These are phyloP conservation scores for Tympanopsis confertula DNA, from an alignment of 2,329 filamentous ascomycete species.

Conservation along the genomic window DNA sequence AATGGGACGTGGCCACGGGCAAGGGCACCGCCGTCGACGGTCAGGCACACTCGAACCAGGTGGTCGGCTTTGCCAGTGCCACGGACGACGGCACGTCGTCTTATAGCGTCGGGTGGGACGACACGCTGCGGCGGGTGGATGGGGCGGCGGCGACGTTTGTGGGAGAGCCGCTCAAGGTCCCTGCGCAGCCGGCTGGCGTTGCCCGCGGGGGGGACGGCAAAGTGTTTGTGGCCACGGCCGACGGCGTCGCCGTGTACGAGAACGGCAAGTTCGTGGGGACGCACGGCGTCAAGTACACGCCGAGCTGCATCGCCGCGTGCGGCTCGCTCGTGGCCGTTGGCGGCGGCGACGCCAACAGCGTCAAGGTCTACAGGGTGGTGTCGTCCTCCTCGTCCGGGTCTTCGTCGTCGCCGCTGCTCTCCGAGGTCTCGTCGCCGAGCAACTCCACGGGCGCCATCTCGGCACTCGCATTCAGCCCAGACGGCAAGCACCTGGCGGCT, in stretches of 20 bases:
- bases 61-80: slow-evolving; percentile 60
- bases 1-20: slow-evolving; percentile 69
- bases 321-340: slow-evolving; percentile 65
- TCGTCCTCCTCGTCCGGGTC: slow-evolving; percentile 26
- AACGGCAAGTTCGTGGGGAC: slow-evolving; percentile 49
- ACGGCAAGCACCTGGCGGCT: slow-evolving; percentile 67
- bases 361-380: slow-evolving; percentile 61
- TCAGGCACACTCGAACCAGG: slow-evolving; percentile 72
- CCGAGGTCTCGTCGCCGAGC: slow-evolving; percentile 43
- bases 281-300: slow-evolving; percentile 47
- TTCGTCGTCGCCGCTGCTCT: slow-evolving; percentile 46
- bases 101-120: slow-evolving; percentile 88
- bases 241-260: slow-evolving; percentile 39
- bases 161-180: slow-evolving; percentile 54
- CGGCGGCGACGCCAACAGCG: slow-evolving; percentile 53
- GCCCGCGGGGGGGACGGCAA: slow-evolving; percentile 37
- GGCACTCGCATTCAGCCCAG: slow-evolving; percentile 68
- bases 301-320: slow-evolving; percentile 61
- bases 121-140: slow-evolving; percentile 72
- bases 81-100: neutral
- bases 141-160: slow-evolving; percentile 64
- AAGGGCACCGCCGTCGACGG: slow-evolving; percentile 64
- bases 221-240: slow-evolving; percentile 45
- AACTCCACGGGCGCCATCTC: slow-evolving; percentile 65
- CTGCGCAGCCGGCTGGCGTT: slow-evolving; percentile 71